Evolutionary conservation across 345 rosid species (phyloP), one percentile per base, ranked within the genome.

Genomic region (Populus tremula): DNA sequence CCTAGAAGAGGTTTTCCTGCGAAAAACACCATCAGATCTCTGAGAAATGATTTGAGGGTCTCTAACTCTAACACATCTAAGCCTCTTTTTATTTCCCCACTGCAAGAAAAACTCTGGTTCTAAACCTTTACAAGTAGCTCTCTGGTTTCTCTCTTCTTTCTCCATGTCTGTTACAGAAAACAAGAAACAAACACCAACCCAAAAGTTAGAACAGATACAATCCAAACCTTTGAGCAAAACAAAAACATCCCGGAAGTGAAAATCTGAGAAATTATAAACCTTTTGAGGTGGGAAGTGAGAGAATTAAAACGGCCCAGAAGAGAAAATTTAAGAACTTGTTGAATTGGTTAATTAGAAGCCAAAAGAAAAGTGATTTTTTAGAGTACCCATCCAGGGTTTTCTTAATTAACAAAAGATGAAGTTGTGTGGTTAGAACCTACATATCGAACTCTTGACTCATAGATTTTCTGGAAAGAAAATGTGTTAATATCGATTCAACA

Each of bases 71-170:
- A 90, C 92, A 79, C 94, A 90, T 87, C 94, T 85, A 49, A 90
- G 86, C 78, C 92, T 82, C 94, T 90, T 90, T 76, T 87, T 84
- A 76, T 86, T 89, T 31, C 94, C 94, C 94, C 94, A 90, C 92
- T 86, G 92, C 78, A 90, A 78, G 53, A 87, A 80, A 67, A 90
- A 75, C 18, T 90, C 90, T 10, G 90, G 87, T 82, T 84, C 91
- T 64, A 87, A 70, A 21, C 86, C 80, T 83, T 78, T 86, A 73
- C 80, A 82, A 21, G 80, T 10, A 20, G 53, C 67, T 81, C 83
- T 82, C 80, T 80, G 87, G 77, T 36, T 84, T 77, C 74, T 85
- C 73, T 87, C 89, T 74, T 89, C 89, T 76, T 72, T 87, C 66
- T 87, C 88, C 89, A 86, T 87, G 29, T 67, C 86, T 85, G 79